Evolutionary conservation across 73 alveolate genomes (phyloP), one percentile per base, ranked within the genome.

Genomic region (Symbiodinium pilosum): DNA sequence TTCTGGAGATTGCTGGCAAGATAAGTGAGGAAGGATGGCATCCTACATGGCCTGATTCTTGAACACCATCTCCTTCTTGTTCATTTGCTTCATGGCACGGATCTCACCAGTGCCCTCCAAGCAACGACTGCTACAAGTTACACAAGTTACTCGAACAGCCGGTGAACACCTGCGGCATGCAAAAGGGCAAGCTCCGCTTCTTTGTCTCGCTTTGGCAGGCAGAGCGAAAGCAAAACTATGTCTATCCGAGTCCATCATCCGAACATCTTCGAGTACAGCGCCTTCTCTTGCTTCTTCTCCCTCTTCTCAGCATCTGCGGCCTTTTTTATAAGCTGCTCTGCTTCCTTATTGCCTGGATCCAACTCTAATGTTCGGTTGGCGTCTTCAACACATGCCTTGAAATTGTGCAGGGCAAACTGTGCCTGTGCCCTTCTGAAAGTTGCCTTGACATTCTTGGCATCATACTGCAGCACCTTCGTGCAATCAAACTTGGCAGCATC

Each of bases 81-180:
- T 93, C 98, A 93, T 93, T 30, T 93, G 98, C 84, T 93, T 93
- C 92, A 93, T 93, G 93, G 98, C 98, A 28, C 91, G 87, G n/a
- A 93, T 77, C 98, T 93, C 84, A 4, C 96, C 96, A 16, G 96
- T 91, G 75, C 96, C 96, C 96, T 91, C 52, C 54, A 51, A 32
- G 16, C 26, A 16, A 0, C n/a, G 83, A 9, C 36, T 28, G 51
- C 32, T 43, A 2, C 26, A 16, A 26, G 86, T 44, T 73, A 5
- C 83, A n/a, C n/a, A n/a, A n/a, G n/a, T n/a, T n/a, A n/a, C n/a
- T n/a, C n/a, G n/a, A n/a, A n/a, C n/a, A n/a, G n/a, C n/a, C n/a
- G n/a, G n/a, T n/a, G n/a, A n/a, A n/a, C n/a, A n/a, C n/a, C n/a
- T n/a, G n/a, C n/a, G n/a, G n/a, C n/a, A n/a, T n/a, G n/a, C n/a